Percentiles rank a stretch among this genome's conserved stretches.
Evolutionary conservation across 306 rosid genomes (phyloP).

Genomic region (Cicer chorassanicum): DNA sequence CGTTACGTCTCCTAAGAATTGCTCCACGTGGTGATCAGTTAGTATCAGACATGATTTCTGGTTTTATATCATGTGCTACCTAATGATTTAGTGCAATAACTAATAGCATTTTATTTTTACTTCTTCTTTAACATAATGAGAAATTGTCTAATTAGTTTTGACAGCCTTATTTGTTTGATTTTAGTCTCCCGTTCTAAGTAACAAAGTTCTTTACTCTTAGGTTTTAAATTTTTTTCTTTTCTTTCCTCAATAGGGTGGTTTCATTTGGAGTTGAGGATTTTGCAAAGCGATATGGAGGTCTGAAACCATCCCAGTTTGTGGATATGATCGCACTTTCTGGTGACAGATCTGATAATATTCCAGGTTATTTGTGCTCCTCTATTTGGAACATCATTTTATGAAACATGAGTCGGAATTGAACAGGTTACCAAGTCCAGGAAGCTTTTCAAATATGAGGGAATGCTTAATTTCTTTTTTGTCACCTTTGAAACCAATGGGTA

Average conservation of each 20-base stretch:
- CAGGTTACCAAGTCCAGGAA: background rate
- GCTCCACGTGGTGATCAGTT: constrained; percentile 97
- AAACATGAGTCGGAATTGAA: constrained; percentile 22
- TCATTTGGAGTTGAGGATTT: constrained; percentile 95
- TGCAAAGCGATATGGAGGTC: constrained; percentile 68
- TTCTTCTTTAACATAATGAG: constrained; percentile 17
- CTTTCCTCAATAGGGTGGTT: constrained; percentile 68
- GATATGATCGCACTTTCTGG: constrained; percentile 87
- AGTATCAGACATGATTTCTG: constrained; percentile 47
- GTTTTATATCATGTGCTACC: constrained; percentile 32
- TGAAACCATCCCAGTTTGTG: constrained; percentile 91
- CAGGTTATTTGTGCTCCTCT: constrained; percentile 65
- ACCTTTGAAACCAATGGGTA: constrained; percentile 19
- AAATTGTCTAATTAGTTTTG: constrained; percentile 2
- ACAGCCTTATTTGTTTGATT: constrained; percentile 11
- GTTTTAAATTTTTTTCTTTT: constrained; percentile 25
- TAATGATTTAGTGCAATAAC: constrained; percentile 32
- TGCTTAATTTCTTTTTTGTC: constrained; percentile 32
- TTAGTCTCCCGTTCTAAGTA: constrained; percentile 20
- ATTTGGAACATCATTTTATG: constrained; percentile 37
- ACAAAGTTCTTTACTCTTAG: constrained; percentile 19
- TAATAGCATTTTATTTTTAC: constrained; percentile 30
- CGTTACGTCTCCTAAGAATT: constrained; percentile 88
- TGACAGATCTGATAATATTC: constrained; percentile 90
- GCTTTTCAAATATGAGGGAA: constrained; percentile 16